A percentile compares a stretch with the other conserved stretches of the same genome.
Evolutionary conservation across 116 monocot genomes (phyloP).

Genomic region (Iris pallida): DNA sequence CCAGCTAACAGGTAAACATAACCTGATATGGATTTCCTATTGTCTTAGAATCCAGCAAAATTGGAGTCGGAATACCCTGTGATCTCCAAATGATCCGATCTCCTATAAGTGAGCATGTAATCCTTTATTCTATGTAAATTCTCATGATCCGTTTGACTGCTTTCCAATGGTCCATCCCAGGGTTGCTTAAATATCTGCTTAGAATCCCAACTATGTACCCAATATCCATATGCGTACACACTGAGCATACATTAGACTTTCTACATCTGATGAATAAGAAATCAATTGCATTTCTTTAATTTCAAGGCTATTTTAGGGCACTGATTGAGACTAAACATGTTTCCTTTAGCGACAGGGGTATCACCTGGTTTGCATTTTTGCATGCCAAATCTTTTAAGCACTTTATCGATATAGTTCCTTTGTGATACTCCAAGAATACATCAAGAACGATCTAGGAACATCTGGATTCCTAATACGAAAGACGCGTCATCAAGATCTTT

Average conservation of each 20-base stretch:
- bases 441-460: too few species aligned
- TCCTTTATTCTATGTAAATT: neutral
- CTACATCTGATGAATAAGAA: neutral
- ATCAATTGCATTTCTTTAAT: neutral
- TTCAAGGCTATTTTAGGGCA: too few species aligned
- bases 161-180: neutral
- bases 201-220: neutral
- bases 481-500: too few species aligned
- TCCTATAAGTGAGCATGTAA: neutral
- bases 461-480: too few species aligned
- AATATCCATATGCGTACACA: neutral
- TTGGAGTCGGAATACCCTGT: neutral
- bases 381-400: too few species aligned
- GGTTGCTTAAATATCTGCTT: constrained; percentile 1
- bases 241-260: neutral
- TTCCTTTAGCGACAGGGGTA: too few species aligned
- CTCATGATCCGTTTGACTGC: neutral
- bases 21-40: neutral
- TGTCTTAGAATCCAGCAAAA: neutral
- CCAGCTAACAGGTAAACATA: too few species aligned
- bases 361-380: too few species aligned
- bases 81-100: neutral
- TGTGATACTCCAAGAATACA: too few species aligned
- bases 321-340: too few species aligned
- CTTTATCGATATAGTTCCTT: too few species aligned